Evolutionary conservation across 1,139 yeast species (phyloP).

Genomic region (Suhomyces bokatorum): DNA sequence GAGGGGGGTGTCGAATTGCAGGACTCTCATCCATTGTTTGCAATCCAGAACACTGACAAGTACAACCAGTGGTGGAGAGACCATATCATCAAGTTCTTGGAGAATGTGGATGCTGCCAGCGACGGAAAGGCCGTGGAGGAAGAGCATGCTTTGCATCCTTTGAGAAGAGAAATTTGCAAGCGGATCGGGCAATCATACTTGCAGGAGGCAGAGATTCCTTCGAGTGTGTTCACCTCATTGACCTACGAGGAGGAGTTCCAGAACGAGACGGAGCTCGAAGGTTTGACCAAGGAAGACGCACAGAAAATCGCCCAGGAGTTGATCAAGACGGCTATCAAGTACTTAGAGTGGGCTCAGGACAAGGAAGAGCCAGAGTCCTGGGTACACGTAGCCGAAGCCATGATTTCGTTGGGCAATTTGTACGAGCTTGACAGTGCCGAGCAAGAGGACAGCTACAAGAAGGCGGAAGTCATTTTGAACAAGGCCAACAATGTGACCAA

Average conservation of each 20-base stretch:
- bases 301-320: conserved; percentile 51
- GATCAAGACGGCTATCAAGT: conserved; percentile 56
- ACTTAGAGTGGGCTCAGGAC: conserved; percentile 59
- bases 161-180: conserved; percentile 42
- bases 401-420: conserved; percentile 75
- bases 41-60: conserved; percentile 36
- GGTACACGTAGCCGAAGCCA: conserved; percentile 84
- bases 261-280: conserved; percentile 39
- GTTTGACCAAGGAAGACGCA: conserved; percentile 43
- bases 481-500: conserved; percentile 76
- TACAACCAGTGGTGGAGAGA: conserved; percentile 59
- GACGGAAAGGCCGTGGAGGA: conserved; percentile 15
- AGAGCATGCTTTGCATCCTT: conserved; percentile 14
- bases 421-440: conserved; percentile 61
- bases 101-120: conserved; percentile 25
- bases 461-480: conserved; percentile 63
- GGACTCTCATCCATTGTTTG: conserved; percentile 55
- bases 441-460: conserved; percentile 61
- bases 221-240: conserved; percentile 54
- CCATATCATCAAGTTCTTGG: conserved; percentile 47
- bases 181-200: conserved; percentile 62
- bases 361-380: conserved; percentile 77
- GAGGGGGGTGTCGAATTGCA: conserved; percentile 37
- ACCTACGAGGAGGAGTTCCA: conserved; percentile 58
- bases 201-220: conserved; percentile 63